Evolutionary conservation across 805 yeast species (phyloP), one percentile per base, ranked within the genome.

Genomic region (Wickerhamomyces xylosicus): DNA sequence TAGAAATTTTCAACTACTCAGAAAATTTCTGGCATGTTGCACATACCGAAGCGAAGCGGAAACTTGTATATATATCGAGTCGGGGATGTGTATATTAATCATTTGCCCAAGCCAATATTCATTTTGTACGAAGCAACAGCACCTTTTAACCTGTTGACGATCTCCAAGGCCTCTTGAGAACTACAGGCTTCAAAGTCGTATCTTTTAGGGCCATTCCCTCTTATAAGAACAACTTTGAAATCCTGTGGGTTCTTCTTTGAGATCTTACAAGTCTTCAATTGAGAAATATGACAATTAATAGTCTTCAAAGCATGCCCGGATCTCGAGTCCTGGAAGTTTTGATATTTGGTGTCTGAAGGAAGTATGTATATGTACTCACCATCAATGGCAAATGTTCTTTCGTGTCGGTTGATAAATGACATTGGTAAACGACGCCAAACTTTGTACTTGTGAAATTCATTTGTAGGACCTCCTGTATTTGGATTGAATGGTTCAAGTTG

Each of bases 341-440:
- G 9, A 11, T 31, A 31, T 15, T 75, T 69, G 42, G 85, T 90
- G 49, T 84, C 86, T 7, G 87, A 79, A 0, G 97, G 96, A 50
- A 85, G 75, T 36, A 90, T 73, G 51, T 89, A 90, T 13, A 90
- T 75, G 52, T 86, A 87, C 50, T 86, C 95, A n/a, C 97, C 97
- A 58, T 90, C 97, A 31, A 90, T 74, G 1, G 92, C 87, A 25
- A 90, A 65, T 1, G 87, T 74, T 49, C 92, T 75, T 49, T 87
- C 95, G 44, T 85, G 85, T 39, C 87, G 71, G 41, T 77, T 77
- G 42, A 83, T 74, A 47, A 90, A 78, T 0, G 94, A 79, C 77
- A 81, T 74, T 18, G 87, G 89, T 50, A 89, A 90, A 43, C 92
- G 74, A 51, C 97, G 70, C 84, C 86, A 85, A 0, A 90, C 95